Conservation (phyloP, 306 rosid species). For the Glycyrrhiza uralensis region DNA sequence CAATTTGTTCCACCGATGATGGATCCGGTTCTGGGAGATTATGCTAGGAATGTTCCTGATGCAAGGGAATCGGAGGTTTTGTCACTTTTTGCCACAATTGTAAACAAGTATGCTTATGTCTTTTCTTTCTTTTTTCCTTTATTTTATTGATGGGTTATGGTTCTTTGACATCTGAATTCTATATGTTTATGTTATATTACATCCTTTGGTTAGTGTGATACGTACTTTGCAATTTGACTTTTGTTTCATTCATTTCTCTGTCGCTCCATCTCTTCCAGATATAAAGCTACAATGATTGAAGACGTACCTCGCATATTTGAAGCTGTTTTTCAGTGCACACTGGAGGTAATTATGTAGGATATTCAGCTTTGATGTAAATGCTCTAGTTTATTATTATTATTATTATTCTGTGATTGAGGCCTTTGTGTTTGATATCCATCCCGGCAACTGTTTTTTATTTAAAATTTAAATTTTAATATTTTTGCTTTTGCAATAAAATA, state of each 20-base stretch:
- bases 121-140: neutral
- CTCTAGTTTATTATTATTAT: neutral
- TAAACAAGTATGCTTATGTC: constrained; percentile 65
- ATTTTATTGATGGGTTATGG: neutral
- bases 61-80: constrained; percentile 98
- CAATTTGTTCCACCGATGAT: constrained; percentile 99
- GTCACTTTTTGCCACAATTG: constrained; percentile 94
- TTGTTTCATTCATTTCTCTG: neutral
- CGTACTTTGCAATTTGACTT: neutral
- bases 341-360: constrained; percentile 60
- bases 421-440: neutral
- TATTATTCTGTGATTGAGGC: neutral
- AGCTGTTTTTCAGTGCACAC: constrained; percentile 97
- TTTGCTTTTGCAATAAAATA: neutral
- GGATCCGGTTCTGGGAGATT: constrained; percentile 98
- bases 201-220: neutral
- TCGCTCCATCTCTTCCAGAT: constrained; percentile 43
- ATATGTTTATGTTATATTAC: neutral
- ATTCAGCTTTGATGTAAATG: neutral
- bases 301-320: constrained; percentile 97
- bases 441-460: neutral
- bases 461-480: neutral
- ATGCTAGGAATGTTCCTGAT: constrained; percentile 96
- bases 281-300: constrained; percentile 84
- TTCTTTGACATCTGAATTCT: constrained; percentile 6